These are phyloP conservation scores for Urostyla sp. DNA, from an alignment of 73 alveolate species.

Conservation along the genomic window DNA sequence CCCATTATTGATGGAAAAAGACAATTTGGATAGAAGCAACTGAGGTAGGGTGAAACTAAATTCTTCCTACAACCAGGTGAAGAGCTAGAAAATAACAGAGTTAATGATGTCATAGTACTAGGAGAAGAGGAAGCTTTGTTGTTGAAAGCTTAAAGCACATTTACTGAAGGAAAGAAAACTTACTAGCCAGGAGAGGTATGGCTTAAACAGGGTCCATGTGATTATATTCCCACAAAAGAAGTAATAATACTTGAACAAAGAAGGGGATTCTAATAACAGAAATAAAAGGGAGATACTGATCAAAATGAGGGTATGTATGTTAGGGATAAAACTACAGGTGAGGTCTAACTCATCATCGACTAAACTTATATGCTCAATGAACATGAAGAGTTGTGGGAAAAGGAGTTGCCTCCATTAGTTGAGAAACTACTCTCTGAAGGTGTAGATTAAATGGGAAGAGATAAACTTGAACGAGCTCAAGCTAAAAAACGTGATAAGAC, in stretches of 20 bases:
- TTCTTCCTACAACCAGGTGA: conserved; percentile 81
- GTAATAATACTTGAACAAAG: conserved; percentile 60
- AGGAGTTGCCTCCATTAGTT: conserved; percentile 63
- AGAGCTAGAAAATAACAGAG: conserved; percentile 16
- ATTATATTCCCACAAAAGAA: conserved; percentile 72
- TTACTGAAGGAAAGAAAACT: neutral
- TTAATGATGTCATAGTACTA: conserved; percentile 52
- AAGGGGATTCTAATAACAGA: conserved; percentile 49
- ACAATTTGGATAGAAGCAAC: conserved; percentile 61
- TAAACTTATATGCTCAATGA: conserved; percentile 66
- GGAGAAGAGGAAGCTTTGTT: conserved; percentile 73
- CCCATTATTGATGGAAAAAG: conserved; percentile 46
- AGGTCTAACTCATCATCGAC: conserved; percentile 70
- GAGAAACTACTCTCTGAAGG: conserved; percentile 55
- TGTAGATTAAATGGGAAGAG: conserved; percentile 30
- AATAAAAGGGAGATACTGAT: no score
- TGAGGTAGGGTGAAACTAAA: conserved; percentile 70
- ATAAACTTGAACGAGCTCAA: conserved; percentile 19
- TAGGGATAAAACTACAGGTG: conserved; percentile 72
- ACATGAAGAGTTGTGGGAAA: conserved; percentile 69
- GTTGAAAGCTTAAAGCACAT: conserved; percentile 46
- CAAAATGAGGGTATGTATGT: conserved; percentile 80
- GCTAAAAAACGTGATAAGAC: conserved; percentile 54
- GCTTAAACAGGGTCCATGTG: conserved; percentile 79
- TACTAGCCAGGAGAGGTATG: conserved; percentile 68